Percentiles rank a stretch among this genome's conserved stretches.
These are phyloP conservation scores for Ajuga reptans DNA, from an alignment of 305 asterid species.

Conservation along the genomic window DNA sequence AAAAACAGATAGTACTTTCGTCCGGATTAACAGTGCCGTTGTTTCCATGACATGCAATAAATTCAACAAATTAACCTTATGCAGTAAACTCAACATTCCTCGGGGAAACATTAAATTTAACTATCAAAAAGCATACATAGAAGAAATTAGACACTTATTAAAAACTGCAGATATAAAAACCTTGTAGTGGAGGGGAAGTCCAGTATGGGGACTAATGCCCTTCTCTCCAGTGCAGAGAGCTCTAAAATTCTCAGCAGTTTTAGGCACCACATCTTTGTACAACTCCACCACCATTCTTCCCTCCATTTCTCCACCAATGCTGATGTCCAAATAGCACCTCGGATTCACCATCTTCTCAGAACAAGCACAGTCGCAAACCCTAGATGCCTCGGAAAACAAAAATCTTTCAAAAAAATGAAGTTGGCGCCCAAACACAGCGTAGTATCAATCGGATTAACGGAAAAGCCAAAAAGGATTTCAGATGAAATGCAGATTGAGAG, in stretches of 20 bases:
- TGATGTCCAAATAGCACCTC: conserved; percentile 51
- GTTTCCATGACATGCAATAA: background rate
- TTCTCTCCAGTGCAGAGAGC: conserved; percentile 78
- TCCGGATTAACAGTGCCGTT: background rate
- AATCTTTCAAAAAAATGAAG: background rate
- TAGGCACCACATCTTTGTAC: conserved; percentile 50
- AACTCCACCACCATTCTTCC: conserved; percentile 59
- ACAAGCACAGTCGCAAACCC: background rate
- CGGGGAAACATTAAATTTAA: background rate
- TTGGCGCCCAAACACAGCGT: background rate
- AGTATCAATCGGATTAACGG: background rate
- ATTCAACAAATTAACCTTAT: background rate
- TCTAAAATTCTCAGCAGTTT: conserved; percentile 64
- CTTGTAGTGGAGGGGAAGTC: conserved; percentile 59
- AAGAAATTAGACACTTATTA: background rate
- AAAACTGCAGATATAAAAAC: conserved; percentile 25
- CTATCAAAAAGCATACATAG: background rate
- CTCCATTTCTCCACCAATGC: conserved; percentile 57
- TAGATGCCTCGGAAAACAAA: background rate
- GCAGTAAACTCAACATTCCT: background rate
- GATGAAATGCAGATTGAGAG: background rate
- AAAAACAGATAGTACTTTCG: background rate
- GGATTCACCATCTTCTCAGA: conserved; percentile 40
- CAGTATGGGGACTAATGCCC: conserved; percentile 51
- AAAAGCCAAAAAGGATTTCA: background rate